These are phyloP conservation scores for Penicillium cosmopolitanum DNA, from an alignment of 495 filamentous ascomycete species.

Conservation along the genomic window DNA sequence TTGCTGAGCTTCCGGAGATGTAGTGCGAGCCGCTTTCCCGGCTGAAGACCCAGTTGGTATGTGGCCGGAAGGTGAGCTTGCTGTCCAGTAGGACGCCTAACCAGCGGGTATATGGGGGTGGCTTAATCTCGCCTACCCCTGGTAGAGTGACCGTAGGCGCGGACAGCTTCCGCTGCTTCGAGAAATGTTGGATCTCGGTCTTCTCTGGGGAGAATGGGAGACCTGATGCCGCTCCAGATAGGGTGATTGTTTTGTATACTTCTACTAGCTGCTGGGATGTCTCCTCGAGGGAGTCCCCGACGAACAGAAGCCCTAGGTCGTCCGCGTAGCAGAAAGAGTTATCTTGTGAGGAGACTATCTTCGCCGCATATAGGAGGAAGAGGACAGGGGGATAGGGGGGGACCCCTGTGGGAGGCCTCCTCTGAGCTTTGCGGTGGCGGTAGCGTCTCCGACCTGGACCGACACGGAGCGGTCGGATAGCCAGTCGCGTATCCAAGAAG, in stretches of 20 bases:
- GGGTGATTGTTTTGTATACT: background rate
- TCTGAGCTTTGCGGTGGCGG: too few species aligned
- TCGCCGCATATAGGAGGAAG: too few species aligned
- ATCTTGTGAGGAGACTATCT: too few species aligned
- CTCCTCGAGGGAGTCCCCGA: background rate
- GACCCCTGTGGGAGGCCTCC: too few species aligned
- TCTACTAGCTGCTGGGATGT: constrained; percentile 2
- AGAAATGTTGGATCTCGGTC: constrained; percentile 2
- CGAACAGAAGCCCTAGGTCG: background rate
- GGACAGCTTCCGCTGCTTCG: constrained; percentile 1
- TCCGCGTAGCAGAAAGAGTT: too few species aligned
- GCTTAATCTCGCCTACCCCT: background rate
- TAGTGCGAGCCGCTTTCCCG: background rate
- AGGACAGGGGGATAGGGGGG: too few species aligned
- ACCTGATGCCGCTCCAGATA: background rate
- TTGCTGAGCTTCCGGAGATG: background rate
- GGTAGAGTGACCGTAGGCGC: constrained; percentile 2
- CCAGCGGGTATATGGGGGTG: too few species aligned
- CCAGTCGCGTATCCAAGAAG: too few species aligned
- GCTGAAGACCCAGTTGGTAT: background rate
- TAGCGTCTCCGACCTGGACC: too few species aligned
- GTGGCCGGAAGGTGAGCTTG: background rate
- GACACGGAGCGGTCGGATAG: too few species aligned
- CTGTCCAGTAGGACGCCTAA: background rate
- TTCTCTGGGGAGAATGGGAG: constrained; percentile 1